Evolutionary conservation across 1,139 yeast species (phyloP).

Genomic region (Sporopachydermia cereana): DNA sequence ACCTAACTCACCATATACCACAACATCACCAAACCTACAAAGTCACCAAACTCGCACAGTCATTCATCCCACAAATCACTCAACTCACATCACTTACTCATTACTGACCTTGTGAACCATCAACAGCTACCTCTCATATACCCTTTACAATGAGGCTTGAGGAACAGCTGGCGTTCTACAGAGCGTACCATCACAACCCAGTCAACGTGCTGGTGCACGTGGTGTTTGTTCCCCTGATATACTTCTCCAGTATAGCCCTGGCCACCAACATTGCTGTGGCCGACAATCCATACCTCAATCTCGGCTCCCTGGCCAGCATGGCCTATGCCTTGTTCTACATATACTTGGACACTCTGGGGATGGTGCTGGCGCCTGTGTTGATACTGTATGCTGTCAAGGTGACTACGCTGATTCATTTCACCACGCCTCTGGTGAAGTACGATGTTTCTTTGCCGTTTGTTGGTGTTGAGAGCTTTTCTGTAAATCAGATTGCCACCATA

Average conservation of each 20-base stretch:
- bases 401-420: slow-evolving; percentile 15
- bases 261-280: slow-evolving; percentile 21
- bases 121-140: too few species aligned
- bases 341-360: slow-evolving; percentile 30
- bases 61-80: too few species aligned
- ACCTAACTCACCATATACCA: too few species aligned
- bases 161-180: slow-evolving; percentile 68
- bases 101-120: too few species aligned
- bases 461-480: slow-evolving; percentile 14
- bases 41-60: too few species aligned
- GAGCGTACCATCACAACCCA: slow-evolving; percentile 65
- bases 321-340: slow-evolving; percentile 34
- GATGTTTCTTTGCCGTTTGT: slow-evolving; percentile 10
- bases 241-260: slow-evolving; percentile 41
- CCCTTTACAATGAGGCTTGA: slow-evolving; percentile 27
- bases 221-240: slow-evolving; percentile 68
- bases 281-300: slow-evolving; percentile 26
- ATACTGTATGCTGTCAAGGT: slow-evolving; percentile 18
- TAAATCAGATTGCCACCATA: slow-evolving; percentile 24
- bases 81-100: too few species aligned
- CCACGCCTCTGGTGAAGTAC: slow-evolving; percentile 10
- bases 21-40: too few species aligned
- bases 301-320: slow-evolving; percentile 27
- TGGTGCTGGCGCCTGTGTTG: slow-evolving; percentile 28
- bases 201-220: slow-evolving; percentile 69